Evolutionary conservation across 495 filamentous ascomycete genomes (phyloP).

Genomic region (Neurospora tetrasperma): DNA sequence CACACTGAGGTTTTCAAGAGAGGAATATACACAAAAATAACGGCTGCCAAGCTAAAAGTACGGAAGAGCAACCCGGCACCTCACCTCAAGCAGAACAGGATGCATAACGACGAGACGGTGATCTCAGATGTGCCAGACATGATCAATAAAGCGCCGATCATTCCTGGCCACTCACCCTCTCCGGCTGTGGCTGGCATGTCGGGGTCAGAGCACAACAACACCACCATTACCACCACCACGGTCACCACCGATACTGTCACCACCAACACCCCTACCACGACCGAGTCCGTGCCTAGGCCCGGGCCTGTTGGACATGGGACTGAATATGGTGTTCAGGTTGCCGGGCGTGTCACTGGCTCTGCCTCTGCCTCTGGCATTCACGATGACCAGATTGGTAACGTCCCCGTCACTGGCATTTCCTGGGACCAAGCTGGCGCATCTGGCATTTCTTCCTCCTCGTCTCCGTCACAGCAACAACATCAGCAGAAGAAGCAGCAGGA

Average conservation of each 20-base stretch:
- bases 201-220: slow-evolving; percentile 1
- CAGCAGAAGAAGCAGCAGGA: not conserved
- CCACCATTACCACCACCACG: not conserved
- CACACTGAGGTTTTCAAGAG: not conserved
- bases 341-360: not conserved
- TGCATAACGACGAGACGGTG: slow-evolving; percentile 8
- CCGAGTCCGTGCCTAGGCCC: not conserved
- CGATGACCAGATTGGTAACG: not conserved
- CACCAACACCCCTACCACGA: not conserved
- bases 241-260: not conserved
- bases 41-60: not conserved
- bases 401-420: not conserved
- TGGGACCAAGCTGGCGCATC: not conserved
- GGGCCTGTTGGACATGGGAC: not conserved
- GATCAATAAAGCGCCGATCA: slow-evolving; percentile 13
- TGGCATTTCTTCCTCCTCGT: not conserved
- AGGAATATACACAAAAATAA: not conserved
- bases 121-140: slow-evolving; percentile 7
- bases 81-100: not conserved
- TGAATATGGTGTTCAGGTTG: not conserved
- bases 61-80: not conserved
- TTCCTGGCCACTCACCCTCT: not conserved
- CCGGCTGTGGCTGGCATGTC: slow-evolving; percentile 1
- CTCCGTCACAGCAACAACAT: not conserved
- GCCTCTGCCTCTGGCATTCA: not conserved